Percentiles rank a stretch among this genome's conserved stretches.
These are phyloP conservation scores for Auricularia sp. DNA, from an alignment of 768 basidiomycete species.

Conservation along the genomic window DNA sequence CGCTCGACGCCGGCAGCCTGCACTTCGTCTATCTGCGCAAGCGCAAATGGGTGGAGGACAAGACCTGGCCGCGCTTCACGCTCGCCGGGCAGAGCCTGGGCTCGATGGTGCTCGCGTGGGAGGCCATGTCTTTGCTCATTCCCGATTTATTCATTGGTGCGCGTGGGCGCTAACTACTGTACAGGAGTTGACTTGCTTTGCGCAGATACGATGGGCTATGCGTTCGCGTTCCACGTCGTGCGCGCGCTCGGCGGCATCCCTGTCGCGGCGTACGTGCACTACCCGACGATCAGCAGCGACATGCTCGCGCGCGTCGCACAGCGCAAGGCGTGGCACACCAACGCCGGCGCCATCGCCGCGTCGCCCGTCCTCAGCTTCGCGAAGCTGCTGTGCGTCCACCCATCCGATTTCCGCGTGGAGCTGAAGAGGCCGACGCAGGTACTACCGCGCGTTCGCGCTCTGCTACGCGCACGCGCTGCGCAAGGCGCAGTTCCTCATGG, in stretches of 20 bases:
- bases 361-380: constrained; percentile 42
- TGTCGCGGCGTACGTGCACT: constrained; percentile 88
- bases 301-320: constrained; percentile 77
- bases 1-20: constrained; percentile 50
- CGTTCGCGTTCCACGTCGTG: constrained; percentile 82
- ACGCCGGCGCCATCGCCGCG: constrained; percentile 44
- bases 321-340: constrained; percentile 52
- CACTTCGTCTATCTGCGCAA: constrained; percentile 75
- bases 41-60: constrained; percentile 66
- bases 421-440: constrained; percentile 33
- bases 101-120: constrained; percentile 72
- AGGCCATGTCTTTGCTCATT: constrained; percentile 67
- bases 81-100: constrained; percentile 87
- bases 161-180: constrained; percentile 12
- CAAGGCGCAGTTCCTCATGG: constrained; percentile 71
- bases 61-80: constrained; percentile 82
- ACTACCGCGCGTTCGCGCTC: constrained; percentile 82
- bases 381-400: constrained; percentile 49
- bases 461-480: constrained; percentile 70
- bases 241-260: constrained; percentile 52
- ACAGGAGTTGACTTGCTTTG: background rate
- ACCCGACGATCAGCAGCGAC: constrained; percentile 89
- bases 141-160: constrained; percentile 88
- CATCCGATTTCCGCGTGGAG: background rate
- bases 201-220: constrained; percentile 95